These are phyloP conservation scores for Podosphaera xanthii DNA, from an alignment of 2,329 filamentous ascomycete genomes.

Conservation along the genomic window DNA sequence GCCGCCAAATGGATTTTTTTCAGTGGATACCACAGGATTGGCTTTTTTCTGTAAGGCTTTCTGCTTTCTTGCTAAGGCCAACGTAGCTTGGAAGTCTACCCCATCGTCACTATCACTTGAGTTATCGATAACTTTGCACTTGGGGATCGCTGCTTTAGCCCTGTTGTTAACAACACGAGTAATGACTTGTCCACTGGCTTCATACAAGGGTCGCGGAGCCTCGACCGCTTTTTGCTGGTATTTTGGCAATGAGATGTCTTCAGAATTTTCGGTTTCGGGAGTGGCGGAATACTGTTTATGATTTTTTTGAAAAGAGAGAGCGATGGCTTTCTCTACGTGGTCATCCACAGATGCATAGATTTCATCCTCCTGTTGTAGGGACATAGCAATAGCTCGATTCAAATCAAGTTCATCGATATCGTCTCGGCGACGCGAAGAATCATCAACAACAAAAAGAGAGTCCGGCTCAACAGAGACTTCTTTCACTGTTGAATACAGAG, in stretches of 20 bases:
- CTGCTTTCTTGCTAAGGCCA: slow-evolving; percentile 46
- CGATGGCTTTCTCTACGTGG: slow-evolving; percentile 62
- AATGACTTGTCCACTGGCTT: slow-evolving; percentile 35
- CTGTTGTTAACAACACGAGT: slow-evolving; percentile 54
- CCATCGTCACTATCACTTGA: slow-evolving; percentile 44
- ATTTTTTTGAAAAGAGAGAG: slow-evolving; percentile 55
- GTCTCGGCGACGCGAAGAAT: slow-evolving; percentile 4
- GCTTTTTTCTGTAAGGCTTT: slow-evolving; percentile 23
- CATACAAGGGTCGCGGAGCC: slow-evolving; percentile 26
- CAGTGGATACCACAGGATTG: slow-evolving; percentile 23
- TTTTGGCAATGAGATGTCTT: slow-evolving; percentile 27
- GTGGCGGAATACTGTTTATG: slow-evolving; percentile 19
- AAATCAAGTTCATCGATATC: slow-evolving; percentile 32
- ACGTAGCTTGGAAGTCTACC: slow-evolving; percentile 53
- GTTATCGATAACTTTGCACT: slow-evolving; percentile 13
- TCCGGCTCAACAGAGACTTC: slow-evolving; percentile 5
- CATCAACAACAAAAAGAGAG: slow-evolving; percentile 14
- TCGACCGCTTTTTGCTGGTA: slow-evolving; percentile 33
- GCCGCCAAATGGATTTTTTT: slow-evolving; percentile 47
- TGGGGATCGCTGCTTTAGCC: slow-evolving; percentile 36
- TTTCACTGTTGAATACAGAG: slow-evolving; percentile 6
- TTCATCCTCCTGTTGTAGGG: slow-evolving; percentile 23
- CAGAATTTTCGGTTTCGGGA: slow-evolving; percentile 21
- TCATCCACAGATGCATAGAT: slow-evolving; percentile 37
- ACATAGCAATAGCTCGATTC: slow-evolving; percentile 60